A percentile compares a stretch with the other conserved stretches of the same genome.
These are phyloP conservation scores for Dothiorella sarmentorum DNA, from an alignment of 2,329 filamentous ascomycete species.

Conservation along the genomic window DNA sequence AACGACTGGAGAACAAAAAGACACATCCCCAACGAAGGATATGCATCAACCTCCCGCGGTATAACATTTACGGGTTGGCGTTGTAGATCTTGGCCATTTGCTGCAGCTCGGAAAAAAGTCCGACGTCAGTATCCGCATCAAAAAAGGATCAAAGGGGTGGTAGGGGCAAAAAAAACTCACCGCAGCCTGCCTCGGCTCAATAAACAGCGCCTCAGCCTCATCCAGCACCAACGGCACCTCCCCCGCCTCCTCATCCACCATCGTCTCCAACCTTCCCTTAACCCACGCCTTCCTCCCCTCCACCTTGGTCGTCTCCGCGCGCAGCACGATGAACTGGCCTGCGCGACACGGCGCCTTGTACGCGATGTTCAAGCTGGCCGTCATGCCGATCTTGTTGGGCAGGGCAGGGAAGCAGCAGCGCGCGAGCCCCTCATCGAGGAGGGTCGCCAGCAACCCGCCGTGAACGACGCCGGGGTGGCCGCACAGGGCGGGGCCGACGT, in stretches of 20 bases:
- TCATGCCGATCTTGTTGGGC: slow-evolving; percentile 81
- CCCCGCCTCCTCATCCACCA: slow-evolving; percentile 69
- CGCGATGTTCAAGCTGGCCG: slow-evolving; percentile 77
- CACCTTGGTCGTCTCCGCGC: slow-evolving; percentile 75
- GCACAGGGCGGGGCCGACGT: slow-evolving; percentile 75
- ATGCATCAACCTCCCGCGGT: too few species aligned
- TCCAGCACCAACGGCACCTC: slow-evolving; percentile 64
- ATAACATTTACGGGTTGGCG: neutral
- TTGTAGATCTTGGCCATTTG: slow-evolving; percentile 11
- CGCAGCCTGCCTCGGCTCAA: slow-evolving; percentile 80
- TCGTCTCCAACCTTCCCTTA: slow-evolving; percentile 76
- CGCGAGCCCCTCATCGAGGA: slow-evolving; percentile 86
- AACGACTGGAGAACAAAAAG: too few species aligned
- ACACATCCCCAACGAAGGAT: too few species aligned
- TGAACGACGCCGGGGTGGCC: slow-evolving; percentile 90
- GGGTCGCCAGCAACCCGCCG: slow-evolving; percentile 84
- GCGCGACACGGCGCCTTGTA: slow-evolving; percentile 80
- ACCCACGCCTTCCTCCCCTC: slow-evolving; percentile 96
- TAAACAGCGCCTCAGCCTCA: slow-evolving; percentile 80
- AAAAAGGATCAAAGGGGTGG: too few species aligned
- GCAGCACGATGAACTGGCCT: slow-evolving; percentile 70
- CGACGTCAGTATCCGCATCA: neutral
- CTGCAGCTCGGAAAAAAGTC: neutral
- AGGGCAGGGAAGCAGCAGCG: slow-evolving; percentile 84
- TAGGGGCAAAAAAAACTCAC: neutral